Base-by-base conservation (phyloP, 257 asterid species). In the Echium plantagineum region DNA sequence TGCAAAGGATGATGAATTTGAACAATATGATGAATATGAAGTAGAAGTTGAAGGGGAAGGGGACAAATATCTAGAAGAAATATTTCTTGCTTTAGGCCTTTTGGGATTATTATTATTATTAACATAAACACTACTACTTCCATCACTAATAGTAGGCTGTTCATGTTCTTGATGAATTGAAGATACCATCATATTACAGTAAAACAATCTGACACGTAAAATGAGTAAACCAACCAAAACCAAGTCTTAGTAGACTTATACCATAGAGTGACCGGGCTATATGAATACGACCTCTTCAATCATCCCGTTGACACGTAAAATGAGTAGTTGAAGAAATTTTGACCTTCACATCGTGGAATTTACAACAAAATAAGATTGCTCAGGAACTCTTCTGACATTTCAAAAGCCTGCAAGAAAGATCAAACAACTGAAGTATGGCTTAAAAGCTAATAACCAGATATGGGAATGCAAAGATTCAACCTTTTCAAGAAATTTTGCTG, bases 21-120 rank as follows among this genome's bases (percentile, higher is more conserved):
- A 81, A 62, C 72, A 58, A 0, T 93, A 77, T 13, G 89, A 80
- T 17, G 89, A 75, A 66, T 75, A 80, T 2, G 90, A 78, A 58
- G 79, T 72, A 9, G 87, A 82, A 61, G 77, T 64, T 7, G 91
- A 77, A 46, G 64, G 35, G 15, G 63, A 59, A 57, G 80, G 65
- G 1, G 90, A 81, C 90, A 78, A 74, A 68, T 84, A 81, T 61
- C 94, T 77, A 17, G 95, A 86, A 62, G 87, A 75, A 8, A 81
- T 87, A 42, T 71, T 69, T 69, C 75, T 80, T 30, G 83, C 73
- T 86, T 78, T 86, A 69, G 94, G 85, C 51, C 71, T 56, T 56
- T 56, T 56, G 38, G 60, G 12, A 9, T 56, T 56, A 56, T 7
- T 56, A 9, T 56, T 56, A 56, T 7, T 56, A 22, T 21, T n/a